Base-by-base conservation (phyloP, 73 alveolate genomes). In the Tetrahymena borealis region DNA sequence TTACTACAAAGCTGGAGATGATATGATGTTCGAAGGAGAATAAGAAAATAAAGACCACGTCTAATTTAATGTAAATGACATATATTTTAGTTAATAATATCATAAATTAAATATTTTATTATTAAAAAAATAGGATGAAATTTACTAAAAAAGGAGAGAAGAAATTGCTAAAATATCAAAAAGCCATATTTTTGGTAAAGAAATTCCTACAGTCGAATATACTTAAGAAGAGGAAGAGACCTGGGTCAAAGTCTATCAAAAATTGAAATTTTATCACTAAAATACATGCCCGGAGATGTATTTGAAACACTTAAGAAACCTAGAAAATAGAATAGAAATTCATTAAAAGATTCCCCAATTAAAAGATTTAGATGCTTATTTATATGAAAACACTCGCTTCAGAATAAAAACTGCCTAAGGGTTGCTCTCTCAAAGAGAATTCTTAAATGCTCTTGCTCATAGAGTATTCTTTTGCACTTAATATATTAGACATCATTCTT, bases 331-430 rank as follows among this genome's bases (percentile, higher is more conserved):
- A 0, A 40, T 94, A 20, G 96, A 94, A 33, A 15, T 38, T 32
- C n/a, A 28, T 20, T 92, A 91, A 16, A 60, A 95, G 16, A 94
- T 97, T 12, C 99, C 99, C 11, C 94, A 97, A 93, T 40, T 97
- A 12, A 94, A 93, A 39, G 97, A 96, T 38, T 96, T 97, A 1
- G 95, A 97, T 10, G 15, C 79, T 32, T 96, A 90, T 90, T 40
- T 97, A 2, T 28, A 90, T 78, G 39, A 92, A 15, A 78, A 92
- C 40, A 96, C 98, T n/a, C 98, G 98, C 40, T 97, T 97, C 95
- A 95, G 97, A 41, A 24, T 97, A n/a, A 92, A 94, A 78, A 97
- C 98, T 0, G 96, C 95, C 16, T 98, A 96, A 78, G 99, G 98
- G 2, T 79, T 96, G 38, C 91, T 97, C 35, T 91, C 95, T 78